Evolutionary conservation across 257 asterid genomes (phyloP), one percentile per base, ranked within the genome.

Genomic region (Lavandula angustifolia): DNA sequence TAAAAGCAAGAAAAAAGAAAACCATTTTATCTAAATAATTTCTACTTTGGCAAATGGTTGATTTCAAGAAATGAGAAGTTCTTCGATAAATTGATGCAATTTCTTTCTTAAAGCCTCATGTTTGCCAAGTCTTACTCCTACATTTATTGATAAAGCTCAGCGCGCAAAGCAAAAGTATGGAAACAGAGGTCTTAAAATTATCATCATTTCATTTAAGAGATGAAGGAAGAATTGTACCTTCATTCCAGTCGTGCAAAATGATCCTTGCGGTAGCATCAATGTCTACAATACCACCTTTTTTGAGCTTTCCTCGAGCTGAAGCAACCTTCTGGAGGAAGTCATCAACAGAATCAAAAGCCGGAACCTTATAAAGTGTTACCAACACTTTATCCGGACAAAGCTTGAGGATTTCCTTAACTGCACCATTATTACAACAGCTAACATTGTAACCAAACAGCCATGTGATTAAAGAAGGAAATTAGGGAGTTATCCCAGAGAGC

Each of bases 241-340:
- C 94, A 72, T 89, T 92, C 99, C 99, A 92, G 62, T 87, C 99
- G 33, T 86, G 94, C 83, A 92, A 82, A 69, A 92, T 84, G 52
- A 92, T 92, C 73, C 90, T 87, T 9, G 99, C 96, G 70, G 95
- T 84, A 73, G 96, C 90, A 52, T 76, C 92, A 44, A 86, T 66
- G 58, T 92, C 97, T 44, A 87, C 85, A 43, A 85, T 68, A 57
- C 99, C 99, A 50, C 99, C 99, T 74, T 92, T 92, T 76, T 92
- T 92, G 0, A 92, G 88, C 76, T 75, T 89, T 46, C 97, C 99
- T 72, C 99, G 76, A 7, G 85, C 80, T 17, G 84, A 81, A 53
- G 95, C 96, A 69, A 94, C 95, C 76, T 82, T 85, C 73, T 77
- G 94, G 71, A 94, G 97, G 73, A 87, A 94, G 58, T 94, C 97